Evolutionary conservation across 495 filamentous ascomycete genomes (phyloP), one percentile per base, ranked within the genome.

Genomic region (Hypoxylon intermedium): DNA sequence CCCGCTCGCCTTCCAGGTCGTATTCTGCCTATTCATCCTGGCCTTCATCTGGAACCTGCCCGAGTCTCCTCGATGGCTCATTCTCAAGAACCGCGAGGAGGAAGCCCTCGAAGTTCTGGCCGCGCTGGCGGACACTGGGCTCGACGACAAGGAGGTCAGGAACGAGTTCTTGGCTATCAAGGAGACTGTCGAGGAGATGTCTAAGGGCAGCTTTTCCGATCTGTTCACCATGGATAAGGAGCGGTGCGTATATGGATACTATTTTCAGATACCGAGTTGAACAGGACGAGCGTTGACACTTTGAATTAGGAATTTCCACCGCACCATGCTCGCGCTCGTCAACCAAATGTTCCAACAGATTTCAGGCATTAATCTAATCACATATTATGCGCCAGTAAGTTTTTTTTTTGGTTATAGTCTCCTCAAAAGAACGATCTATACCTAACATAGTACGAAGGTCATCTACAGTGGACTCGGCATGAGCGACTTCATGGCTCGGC

Each of bases 331-430:
- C 23, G 89, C 82, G 38, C 89, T 90, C 65, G 82, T 89, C 69
- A 91, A 89, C 71, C 89, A 91, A 58, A 82, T 89, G 77, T 90
- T 90, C 74, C 89, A 91, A 64, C 88, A 92, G 58, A n/a, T n/a
- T n/a, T n/a, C n/a, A n/a, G n/a, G n/a, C n/a, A n/a, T n/a, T n/a
- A n/a, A n/a, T n/a, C n/a, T n/a, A n/a, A n/a, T n/a, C n/a, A n/a
- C n/a, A n/a, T n/a, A n/a, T n/a, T n/a, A n/a, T n/a, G n/a, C n/a
- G n/a, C n/a, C n/a, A n/a, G n/a, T n/a, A n/a, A n/a, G n/a, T n/a
- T n/a, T n/a, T n/a, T n/a, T n/a, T n/a, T n/a, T n/a, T n/a, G n/a
- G n/a, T n/a, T n/a, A n/a, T n/a, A n/a, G n/a, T n/a, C n/a, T n/a
- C n/a, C n/a, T n/a, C n/a, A n/a, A n/a, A n/a, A n/a, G n/a, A n/a